Conservation (phyloP, 2,329 filamentous ascomycete species). For the Chlorencoelia australis region DNA sequence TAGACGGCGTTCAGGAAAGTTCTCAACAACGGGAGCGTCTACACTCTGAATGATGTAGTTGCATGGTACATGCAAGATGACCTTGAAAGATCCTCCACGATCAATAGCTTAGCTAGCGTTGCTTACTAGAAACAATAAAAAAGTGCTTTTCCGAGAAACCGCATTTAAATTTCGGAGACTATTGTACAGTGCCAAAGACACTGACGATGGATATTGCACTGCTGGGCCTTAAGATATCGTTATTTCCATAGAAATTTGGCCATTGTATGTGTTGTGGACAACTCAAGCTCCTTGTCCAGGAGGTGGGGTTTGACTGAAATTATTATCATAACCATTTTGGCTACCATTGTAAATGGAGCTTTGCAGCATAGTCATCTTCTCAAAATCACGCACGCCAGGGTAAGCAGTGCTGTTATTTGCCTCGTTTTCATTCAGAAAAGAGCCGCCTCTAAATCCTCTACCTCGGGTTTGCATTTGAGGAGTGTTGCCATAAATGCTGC, state of each 20-base stretch:
- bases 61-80: conserved; percentile 20
- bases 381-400: conserved; percentile 20
- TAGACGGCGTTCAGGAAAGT: conserved; percentile 39
- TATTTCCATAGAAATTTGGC: too few species aligned
- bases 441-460: conserved; percentile 4
- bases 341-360: conserved; percentile 23
- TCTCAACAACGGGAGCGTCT: conserved; percentile 43
- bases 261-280: too few species aligned
- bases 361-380: conserved; percentile 22
- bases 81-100: conserved; percentile 28
- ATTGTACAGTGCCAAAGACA: too few species aligned
- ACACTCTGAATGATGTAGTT: conserved; percentile 21
- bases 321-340: conserved; percentile 8
- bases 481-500: conserved; percentile 41
- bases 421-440: conserved; percentile 13
- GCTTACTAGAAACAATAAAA: conserved; percentile 18
- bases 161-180: too few species aligned
- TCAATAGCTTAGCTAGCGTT: conserved; percentile 22
- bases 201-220: too few species aligned
- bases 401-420: conserved; percentile 18
- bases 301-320: conserved; percentile 36
- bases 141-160: conserved; percentile 5
- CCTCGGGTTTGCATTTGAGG: conserved; percentile 8
- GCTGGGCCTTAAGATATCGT: too few species aligned
- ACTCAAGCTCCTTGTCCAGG: conserved; percentile 40